These are phyloP conservation scores for Penicillium samsonianum DNA, from an alignment of 495 filamentous ascomycete genomes.

Conservation along the genomic window DNA sequence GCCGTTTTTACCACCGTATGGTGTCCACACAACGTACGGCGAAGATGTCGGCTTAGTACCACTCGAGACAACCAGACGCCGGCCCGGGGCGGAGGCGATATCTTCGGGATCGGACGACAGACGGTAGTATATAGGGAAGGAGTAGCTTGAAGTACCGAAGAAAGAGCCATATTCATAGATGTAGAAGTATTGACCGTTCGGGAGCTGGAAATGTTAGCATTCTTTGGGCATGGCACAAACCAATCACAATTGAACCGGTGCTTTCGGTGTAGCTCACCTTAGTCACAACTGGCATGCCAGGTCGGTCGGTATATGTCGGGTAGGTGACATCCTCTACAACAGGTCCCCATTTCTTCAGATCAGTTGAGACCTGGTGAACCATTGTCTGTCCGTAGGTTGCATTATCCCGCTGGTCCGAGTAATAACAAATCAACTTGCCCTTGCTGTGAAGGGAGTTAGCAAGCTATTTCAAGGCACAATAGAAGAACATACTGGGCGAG, in stretches of 20 bases:
- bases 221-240: not conserved
- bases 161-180: slow-evolving; percentile 64
- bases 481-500: slow-evolving; percentile 43
- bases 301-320: slow-evolving; percentile 60
- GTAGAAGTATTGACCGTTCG: slow-evolving; percentile 62
- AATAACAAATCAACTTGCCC: slow-evolving; percentile 61
- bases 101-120: slow-evolving; percentile 52
- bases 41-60: slow-evolving; percentile 53
- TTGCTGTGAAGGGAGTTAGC: slow-evolving; percentile 37
- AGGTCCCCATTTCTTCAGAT: slow-evolving; percentile 59
- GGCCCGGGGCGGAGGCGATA: slow-evolving; percentile 47
- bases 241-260: not conserved
- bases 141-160: slow-evolving; percentile 40
- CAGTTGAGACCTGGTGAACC: slow-evolving; percentile 57
- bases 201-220: slow-evolving; percentile 40
- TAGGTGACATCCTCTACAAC: slow-evolving; percentile 58
- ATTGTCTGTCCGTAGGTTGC: slow-evolving; percentile 65
- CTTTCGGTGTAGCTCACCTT: slow-evolving; percentile 21
- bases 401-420: slow-evolving; percentile 67
- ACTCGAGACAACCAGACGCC: slow-evolving; percentile 46
- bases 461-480: not conserved
- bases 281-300: slow-evolving; percentile 66
- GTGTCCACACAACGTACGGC: slow-evolving; percentile 57
- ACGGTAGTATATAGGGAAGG: slow-evolving; percentile 61
- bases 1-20: slow-evolving; percentile 56